Conservation (phyloP, 2,329 filamentous ascomycete genomes). For the Neocucurbitaria cava region DNA sequence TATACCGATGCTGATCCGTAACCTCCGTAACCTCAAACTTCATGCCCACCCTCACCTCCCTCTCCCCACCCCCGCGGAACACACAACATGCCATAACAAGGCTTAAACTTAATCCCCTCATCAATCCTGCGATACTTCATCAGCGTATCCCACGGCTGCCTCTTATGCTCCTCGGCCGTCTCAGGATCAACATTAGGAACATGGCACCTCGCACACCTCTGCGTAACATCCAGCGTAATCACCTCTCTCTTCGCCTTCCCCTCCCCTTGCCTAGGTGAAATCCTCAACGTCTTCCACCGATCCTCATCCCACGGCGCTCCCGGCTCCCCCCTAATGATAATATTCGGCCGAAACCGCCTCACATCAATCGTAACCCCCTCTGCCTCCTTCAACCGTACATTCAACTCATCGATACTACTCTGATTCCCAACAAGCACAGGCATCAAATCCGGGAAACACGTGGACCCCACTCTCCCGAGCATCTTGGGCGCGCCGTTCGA, state of each 20-base stretch:
- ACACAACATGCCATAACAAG: constrained; percentile 72
- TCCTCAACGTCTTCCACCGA: constrained; percentile 65
- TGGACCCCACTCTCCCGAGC: constrained; percentile 62
- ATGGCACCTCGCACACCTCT: constrained; percentile 66
- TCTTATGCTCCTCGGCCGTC: constrained; percentile 65
- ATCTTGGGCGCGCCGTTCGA: constrained; percentile 63
- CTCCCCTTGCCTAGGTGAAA: constrained; percentile 31
- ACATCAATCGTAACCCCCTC: constrained; percentile 63
- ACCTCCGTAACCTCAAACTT: constrained; percentile 64
- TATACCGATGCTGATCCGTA: constrained; percentile 65
- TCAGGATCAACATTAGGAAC: constrained; percentile 71
- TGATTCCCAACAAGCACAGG: constrained; percentile 64
- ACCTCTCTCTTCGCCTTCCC: too few species aligned
- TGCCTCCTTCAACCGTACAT: constrained; percentile 56
- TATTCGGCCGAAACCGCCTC: constrained; percentile 67
- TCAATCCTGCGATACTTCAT: constrained; percentile 68
- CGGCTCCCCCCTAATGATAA: constrained; percentile 61
- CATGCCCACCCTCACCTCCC: constrained; percentile 63
- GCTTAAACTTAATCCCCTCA: constrained; percentile 67
- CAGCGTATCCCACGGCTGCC: constrained; percentile 68
- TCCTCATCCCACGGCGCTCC: constrained; percentile 67
- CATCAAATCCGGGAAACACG: constrained; percentile 67
- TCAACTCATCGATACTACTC: constrained; percentile 65
- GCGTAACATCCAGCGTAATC: constrained; percentile 63
- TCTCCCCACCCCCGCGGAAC: constrained; percentile 65